Evolutionary conservation across 2,329 filamentous ascomycete species (phyloP), one percentile per base, ranked within the genome.

Genomic region (Fusarium camptoceras): DNA sequence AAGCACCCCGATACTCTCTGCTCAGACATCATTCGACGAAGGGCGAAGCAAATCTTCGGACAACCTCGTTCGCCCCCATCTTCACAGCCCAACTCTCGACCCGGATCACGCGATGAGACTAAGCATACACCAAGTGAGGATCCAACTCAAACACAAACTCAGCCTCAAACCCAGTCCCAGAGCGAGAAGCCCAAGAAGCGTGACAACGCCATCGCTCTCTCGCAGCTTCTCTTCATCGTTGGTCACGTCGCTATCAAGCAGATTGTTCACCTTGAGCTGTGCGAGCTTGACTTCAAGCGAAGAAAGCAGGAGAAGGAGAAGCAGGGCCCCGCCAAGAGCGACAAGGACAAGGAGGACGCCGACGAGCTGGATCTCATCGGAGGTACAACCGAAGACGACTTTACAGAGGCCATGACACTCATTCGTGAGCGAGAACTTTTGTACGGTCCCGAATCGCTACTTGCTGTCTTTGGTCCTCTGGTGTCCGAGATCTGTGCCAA

Each of bases 231-330:
- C 0, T 98, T 98, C 78, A 92, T 97, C 37, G 95, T 98, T 30
- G 96, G 96, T 0, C 96, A 99, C 76, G 92, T 98, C 49, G 96
- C 96, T 16, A 96, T 99, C 78, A 99, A 99, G 82, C 97, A 99
- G 78, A 99, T 99, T 73, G 97, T 99, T 1, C 96, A 99, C 78
- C 88, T 99, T 14, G 96, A 99, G 76, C 86, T 98, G n/a, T 97
- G 94, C 78, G 96, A 99, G 78, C 89, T 96, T 51, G 96, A 99
- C 80, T 99, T 99, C 81, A 99, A 99, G 84, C 92, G 95, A 56
- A 89, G 95, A 71, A 99, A 99, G 84, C 91, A 93, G 42, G 93
- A 96, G 64, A 93, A 94, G 73, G 93, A 96, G 76, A 94, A 94
- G 83, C 86, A 81, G 16, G 76, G 82, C 4, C 80, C 83, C 0